phyloP scores from a whole-genome alignment of 129 eudicot species.

The Flaveria linearis region DNA sequence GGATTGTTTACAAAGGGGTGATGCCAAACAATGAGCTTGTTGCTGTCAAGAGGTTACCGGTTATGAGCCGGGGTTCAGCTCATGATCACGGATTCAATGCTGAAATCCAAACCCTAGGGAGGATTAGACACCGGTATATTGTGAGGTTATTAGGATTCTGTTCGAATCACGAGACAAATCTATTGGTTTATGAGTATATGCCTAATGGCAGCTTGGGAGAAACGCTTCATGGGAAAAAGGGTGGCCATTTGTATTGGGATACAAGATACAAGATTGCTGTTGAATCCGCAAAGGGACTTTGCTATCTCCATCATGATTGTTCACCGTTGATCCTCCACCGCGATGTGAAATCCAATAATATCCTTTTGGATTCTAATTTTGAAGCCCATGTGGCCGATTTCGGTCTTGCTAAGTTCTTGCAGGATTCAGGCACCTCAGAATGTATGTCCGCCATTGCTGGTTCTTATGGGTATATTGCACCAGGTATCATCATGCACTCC shows the following conservation, averaged over 20 bases:
- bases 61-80: conserved; percentile 87
- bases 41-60: conserved; percentile 86
- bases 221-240: conserved; percentile 88
- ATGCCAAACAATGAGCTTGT: conserved; percentile 74
- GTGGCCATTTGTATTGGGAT: conserved; percentile 87
- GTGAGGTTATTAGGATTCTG: conserved; percentile 85
- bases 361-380: conserved; percentile 69
- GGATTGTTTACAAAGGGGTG: conserved; percentile 83
- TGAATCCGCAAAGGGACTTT: conserved; percentile 91
- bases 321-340: conserved; percentile 90
- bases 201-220: conserved; percentile 96
- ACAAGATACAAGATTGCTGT: conserved; percentile 82
- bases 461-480: conserved; percentile 94
- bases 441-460: conserved; percentile 99
- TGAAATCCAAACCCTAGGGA: conserved; percentile 89
- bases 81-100: conserved; percentile 98
- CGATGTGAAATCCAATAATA: conserved; percentile 88
- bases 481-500: conserved; percentile 52
- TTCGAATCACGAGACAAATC: conserved; percentile 88
- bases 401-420: conserved; percentile 96
- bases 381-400: conserved; percentile 99
- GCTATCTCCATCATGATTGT: conserved; percentile 94
- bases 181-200: conserved; percentile 90
- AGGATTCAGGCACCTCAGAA: conserved; percentile 90
- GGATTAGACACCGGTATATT: conserved; percentile 88